Conservation (phyloP, 1,284 basidiomycete species). For the Ceratobasidium sp. region DNA sequence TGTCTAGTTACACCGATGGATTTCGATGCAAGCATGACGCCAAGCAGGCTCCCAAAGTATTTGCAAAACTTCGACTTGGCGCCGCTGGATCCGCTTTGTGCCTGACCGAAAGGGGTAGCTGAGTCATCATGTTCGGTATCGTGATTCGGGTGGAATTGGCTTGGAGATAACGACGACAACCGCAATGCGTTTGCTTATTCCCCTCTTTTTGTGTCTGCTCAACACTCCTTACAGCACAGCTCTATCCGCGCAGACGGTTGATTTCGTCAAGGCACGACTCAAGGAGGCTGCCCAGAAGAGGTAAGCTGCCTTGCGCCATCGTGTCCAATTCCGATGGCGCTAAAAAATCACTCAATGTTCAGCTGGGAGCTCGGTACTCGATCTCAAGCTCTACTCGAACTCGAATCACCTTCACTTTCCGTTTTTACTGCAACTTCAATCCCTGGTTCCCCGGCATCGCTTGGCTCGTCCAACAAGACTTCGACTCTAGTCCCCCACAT, state of each 20-base stretch:
- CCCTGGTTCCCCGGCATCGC: constrained; percentile 52
- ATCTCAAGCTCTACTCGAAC: constrained; percentile 78
- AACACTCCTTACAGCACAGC: constrained; percentile 22
- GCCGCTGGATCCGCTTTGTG: not conserved
- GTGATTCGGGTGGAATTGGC: not conserved
- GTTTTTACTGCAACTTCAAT: constrained; percentile 66
- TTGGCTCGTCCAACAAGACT: constrained; percentile 61
- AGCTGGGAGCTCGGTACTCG: constrained; percentile 90
- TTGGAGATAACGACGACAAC: constrained; percentile 19
- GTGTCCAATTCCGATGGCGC: not conserved
- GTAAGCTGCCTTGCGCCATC: constrained; percentile 16
- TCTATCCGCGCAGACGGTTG: constrained; percentile 28
- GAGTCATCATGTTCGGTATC: constrained; percentile 17
- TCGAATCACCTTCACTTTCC: constrained; percentile 73
- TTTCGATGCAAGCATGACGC: too few relatives aligned
- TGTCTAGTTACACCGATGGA: too few relatives aligned
- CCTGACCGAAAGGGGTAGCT: not conserved
- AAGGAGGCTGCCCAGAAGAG: constrained; percentile 46
- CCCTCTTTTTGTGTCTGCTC: constrained; percentile 19
- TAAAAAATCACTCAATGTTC: constrained; percentile 8
- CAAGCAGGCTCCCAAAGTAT: too few relatives aligned
- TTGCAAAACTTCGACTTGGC: not conserved
- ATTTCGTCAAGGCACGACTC: constrained; percentile 35
- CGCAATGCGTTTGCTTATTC: constrained; percentile 35
- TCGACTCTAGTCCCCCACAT: constrained; percentile 61